Evolutionary conservation across 164 flowering plant genomes (phyloP).

Genomic region (Dillenia turbinata): DNA sequence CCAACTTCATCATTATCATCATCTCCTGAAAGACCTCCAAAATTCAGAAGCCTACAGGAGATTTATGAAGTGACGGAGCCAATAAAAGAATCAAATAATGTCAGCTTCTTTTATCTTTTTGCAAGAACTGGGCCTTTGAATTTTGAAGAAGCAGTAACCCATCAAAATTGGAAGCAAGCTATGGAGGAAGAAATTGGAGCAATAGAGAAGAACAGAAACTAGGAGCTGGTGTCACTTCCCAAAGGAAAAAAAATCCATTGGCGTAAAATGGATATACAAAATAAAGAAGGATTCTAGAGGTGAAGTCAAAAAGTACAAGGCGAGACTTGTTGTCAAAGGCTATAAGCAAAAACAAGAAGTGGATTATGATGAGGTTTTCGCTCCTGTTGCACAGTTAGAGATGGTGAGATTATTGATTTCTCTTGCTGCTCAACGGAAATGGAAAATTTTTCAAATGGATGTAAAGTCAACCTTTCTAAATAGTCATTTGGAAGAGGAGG

Average conservation of each 20-base stretch:
- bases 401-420: no score
- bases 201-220: background rate
- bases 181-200: background rate
- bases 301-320: background rate
- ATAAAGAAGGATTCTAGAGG: background rate
- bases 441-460: no score
- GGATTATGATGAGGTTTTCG: conserved; percentile 1
- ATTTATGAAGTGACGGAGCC: background rate
- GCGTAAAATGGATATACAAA: background rate
- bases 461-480: no score
- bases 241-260: background rate
- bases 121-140: background rate
- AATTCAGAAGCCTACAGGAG: background rate
- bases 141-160: no score
- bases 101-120: background rate
- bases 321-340: no score
- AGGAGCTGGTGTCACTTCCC: background rate
- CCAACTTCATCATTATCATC: no score
- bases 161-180: background rate
- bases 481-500: no score
- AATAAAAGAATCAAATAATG: background rate
- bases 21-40: no score
- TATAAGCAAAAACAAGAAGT: no score
- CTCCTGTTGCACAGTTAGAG: background rate
- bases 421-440: no score